Evolutionary conservation across 1,139 yeast species (phyloP).

Genomic region (Yamadazyma epiphylla): DNA sequence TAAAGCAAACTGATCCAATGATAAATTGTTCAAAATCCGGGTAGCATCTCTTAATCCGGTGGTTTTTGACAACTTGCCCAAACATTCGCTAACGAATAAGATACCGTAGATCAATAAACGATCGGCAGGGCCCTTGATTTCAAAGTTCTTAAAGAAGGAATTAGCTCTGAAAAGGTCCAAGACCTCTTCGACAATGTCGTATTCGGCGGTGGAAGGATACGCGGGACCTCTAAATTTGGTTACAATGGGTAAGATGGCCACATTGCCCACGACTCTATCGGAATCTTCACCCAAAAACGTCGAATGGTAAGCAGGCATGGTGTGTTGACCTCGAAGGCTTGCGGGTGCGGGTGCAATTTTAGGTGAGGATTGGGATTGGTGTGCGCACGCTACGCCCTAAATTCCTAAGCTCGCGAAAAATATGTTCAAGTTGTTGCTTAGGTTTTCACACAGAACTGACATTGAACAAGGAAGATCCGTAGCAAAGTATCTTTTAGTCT

Average conservation of each 20-base stretch:
- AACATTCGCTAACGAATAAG: slow-evolving; percentile 80
- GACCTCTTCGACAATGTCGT: slow-evolving; percentile 88
- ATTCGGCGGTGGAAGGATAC: slow-evolving; percentile 74
- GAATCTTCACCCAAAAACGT: slow-evolving; percentile 71
- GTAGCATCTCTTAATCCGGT: slow-evolving; percentile 61
- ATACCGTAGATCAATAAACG: slow-evolving; percentile 96
- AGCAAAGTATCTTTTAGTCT: too few species aligned
- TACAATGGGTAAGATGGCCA: slow-evolving; percentile 77
- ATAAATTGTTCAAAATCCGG: slow-evolving; percentile 70
- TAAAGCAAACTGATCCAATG: slow-evolving; percentile 81
- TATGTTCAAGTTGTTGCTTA: too few species aligned
- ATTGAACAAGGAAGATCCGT: too few species aligned
- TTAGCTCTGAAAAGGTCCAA: slow-evolving; percentile 92
- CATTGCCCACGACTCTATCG: slow-evolving; percentile 53
- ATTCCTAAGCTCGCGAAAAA: too few species aligned
- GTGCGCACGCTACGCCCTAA: too few species aligned
- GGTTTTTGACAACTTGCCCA: slow-evolving; percentile 52
- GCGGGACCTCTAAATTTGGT: slow-evolving; percentile 91
- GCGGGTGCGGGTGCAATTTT: too few species aligned
- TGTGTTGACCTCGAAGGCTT: too few species aligned
- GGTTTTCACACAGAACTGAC: too few species aligned
- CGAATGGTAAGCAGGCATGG: slow-evolving; percentile 88
- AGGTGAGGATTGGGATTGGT: too few species aligned
- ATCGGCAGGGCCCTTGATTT: slow-evolving; percentile 93
- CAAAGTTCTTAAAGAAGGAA: slow-evolving; percentile 93